Conservation (phyloP, 2,329 filamentous ascomycete species). For the Colletotrichum sp. region DNA sequence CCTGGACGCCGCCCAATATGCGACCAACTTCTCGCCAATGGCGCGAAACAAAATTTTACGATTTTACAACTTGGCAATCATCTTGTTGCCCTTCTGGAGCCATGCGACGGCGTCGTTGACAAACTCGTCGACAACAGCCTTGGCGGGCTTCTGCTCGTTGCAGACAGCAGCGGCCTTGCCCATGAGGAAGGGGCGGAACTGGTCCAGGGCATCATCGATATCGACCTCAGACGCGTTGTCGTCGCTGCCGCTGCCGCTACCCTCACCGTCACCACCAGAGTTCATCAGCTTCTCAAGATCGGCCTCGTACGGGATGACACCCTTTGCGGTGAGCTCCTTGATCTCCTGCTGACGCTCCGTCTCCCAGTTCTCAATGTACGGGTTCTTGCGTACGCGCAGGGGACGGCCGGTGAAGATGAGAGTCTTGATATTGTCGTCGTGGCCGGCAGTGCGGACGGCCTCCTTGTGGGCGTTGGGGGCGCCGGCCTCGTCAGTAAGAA, state of each 20-base stretch:
- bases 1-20: not conserved
- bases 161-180: conserved; percentile 95
- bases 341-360: conserved; percentile 89
- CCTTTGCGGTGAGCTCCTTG: conserved; percentile 87
- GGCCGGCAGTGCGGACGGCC: conserved; percentile 86
- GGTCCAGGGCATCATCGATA: conserved; percentile 88
- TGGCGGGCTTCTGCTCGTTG: conserved; percentile 90
- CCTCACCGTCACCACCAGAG: conserved; percentile 62
- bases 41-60: conserved; percentile 1
- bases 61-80: conserved; percentile 73
- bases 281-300: conserved; percentile 83
- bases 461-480: conserved; percentile 95
- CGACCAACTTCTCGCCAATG: conserved; percentile 18
- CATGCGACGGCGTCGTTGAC: conserved; percentile 79
- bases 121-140: conserved; percentile 93
- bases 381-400: conserved; percentile 89
- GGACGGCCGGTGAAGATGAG: conserved; percentile 99
- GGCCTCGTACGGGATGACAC: conserved; percentile 90
- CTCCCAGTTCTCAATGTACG: conserved; percentile 97
- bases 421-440: conserved; percentile 95
- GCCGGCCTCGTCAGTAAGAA: conserved; percentile 92
- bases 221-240: conserved; percentile 70
- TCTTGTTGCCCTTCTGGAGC: conserved; percentile 71
- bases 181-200: conserved; percentile 92
- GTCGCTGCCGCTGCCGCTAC: conserved; percentile 73